Conservation (phyloP, 75 land plant genomes). For the Chamaecyparis obtusa region DNA sequence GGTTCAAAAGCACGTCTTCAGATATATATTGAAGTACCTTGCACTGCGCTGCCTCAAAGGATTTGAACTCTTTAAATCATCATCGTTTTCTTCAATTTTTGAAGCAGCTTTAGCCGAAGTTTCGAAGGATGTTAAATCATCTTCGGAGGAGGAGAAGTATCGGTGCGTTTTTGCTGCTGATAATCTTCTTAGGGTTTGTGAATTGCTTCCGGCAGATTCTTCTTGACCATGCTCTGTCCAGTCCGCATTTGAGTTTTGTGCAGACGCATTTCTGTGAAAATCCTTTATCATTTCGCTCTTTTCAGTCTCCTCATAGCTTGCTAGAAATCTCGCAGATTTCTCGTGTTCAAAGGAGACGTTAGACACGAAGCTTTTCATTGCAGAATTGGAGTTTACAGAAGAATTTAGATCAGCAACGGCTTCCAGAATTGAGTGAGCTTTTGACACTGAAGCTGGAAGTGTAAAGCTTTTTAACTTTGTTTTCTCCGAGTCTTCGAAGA, state of each 20-base stretch:
- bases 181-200: neutral
- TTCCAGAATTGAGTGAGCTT: constrained; percentile 70
- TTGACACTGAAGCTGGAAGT: constrained; percentile 59
- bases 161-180: neutral
- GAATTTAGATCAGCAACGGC: constrained; percentile 70
- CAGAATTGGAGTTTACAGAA: constrained; percentile 26
- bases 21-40: constrained; percentile 3
- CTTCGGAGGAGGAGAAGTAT: neutral
- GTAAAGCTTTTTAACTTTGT: constrained; percentile 16
- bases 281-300: neutral
- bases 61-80: neutral
- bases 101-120: neutral
- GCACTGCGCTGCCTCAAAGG: constrained; percentile 2
- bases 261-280: neutral
- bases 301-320: neutral
- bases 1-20: neutral
- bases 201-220: constrained; percentile 10
- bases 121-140: neutral
- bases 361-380: constrained; percentile 12
- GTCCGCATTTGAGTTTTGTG: neutral
- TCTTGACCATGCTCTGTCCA: constrained; percentile 10
- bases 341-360: neutral
- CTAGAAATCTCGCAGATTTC: neutral
- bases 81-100: neutral
- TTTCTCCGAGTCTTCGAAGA: neutral